phyloP scores from a whole-genome alignment of 179 eudicot genomes.

The Beta macrorhiza region DNA sequence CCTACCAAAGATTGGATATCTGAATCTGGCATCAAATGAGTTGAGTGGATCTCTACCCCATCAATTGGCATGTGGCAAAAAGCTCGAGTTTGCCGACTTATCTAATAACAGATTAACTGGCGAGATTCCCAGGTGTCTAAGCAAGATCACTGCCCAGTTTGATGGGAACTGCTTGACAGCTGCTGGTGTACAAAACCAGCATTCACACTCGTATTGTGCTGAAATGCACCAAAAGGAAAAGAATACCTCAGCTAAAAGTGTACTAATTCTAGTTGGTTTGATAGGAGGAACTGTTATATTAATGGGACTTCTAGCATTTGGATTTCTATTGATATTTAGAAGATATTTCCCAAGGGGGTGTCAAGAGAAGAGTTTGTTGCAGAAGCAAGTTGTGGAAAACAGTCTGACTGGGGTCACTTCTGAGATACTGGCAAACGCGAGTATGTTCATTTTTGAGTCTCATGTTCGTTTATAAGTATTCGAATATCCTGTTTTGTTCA shows the following conservation, averaged over 20 bases:
- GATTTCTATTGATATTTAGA: conserved; percentile 39
- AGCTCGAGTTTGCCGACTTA: conserved; percentile 56
- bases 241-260: conserved; percentile 34
- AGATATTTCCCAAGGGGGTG: conserved; percentile 43
- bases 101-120: conserved; percentile 62
- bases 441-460: conserved; percentile 38
- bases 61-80: conserved; percentile 49
- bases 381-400: conserved; percentile 49
- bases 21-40: conserved; percentile 65
- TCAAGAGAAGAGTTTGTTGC: conserved; percentile 59
- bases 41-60: conserved; percentile 59
- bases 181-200: conserved; percentile 45
- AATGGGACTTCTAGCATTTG: conserved; percentile 43
- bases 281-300: conserved; percentile 38
- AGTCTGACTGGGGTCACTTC: conserved; percentile 49
- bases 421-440: conserved; percentile 65
- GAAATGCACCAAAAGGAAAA: conserved; percentile 28
- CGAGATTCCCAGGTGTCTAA: conserved; percentile 57
- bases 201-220: conserved; percentile 43
- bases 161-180: conserved; percentile 59
- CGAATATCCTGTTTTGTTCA: conserved; percentile 1
- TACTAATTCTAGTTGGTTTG: conserved; percentile 31
- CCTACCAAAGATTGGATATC: conserved; percentile 52
- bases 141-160: conserved; percentile 35
- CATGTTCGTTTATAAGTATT: not conserved